Percentiles rank a stretch among this genome's conserved stretches.
Conservation (phyloP, 768 basidiomycete genomes). For the Amanita muscaria region DNA sequence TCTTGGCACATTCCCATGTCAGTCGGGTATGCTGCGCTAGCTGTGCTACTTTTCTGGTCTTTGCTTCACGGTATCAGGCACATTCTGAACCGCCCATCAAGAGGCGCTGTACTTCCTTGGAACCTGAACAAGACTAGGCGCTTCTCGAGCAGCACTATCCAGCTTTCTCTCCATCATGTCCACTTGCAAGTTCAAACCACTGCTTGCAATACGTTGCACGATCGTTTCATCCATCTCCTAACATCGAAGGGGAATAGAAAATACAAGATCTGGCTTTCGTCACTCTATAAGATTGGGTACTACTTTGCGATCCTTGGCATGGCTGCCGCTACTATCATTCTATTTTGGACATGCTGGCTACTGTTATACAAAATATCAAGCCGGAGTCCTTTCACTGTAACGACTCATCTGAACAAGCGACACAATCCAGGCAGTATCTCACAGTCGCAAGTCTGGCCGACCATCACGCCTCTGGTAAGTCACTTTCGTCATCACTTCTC, state of each 20-base stretch:
- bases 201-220: constrained; percentile 41
- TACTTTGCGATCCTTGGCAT: constrained; percentile 39
- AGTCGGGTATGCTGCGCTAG: neutral
- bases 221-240: constrained; percentile 30
- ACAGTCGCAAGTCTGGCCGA: constrained; percentile 1
- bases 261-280: constrained; percentile 20
- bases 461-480: constrained; percentile 28
- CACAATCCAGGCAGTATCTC: neutral
- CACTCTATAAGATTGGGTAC: constrained; percentile 44
- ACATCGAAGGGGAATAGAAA: constrained; percentile 19
- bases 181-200: constrained; percentile 41
- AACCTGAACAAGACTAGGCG: neutral
- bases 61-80: constrained; percentile 2
- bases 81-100: neutral
- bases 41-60: constrained; percentile 3
- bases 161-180: constrained; percentile 11
- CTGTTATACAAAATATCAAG: constrained; percentile 10
- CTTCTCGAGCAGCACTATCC: neutral
- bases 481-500: neutral
- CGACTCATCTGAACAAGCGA: neutral
- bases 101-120: neutral
- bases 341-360: constrained; percentile 27
- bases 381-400: neutral
- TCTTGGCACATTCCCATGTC: neutral
- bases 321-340: constrained; percentile 29